phyloP scores from a whole-genome alignment of 768 basidiomycete genomes.

The Suillus variegatus region DNA sequence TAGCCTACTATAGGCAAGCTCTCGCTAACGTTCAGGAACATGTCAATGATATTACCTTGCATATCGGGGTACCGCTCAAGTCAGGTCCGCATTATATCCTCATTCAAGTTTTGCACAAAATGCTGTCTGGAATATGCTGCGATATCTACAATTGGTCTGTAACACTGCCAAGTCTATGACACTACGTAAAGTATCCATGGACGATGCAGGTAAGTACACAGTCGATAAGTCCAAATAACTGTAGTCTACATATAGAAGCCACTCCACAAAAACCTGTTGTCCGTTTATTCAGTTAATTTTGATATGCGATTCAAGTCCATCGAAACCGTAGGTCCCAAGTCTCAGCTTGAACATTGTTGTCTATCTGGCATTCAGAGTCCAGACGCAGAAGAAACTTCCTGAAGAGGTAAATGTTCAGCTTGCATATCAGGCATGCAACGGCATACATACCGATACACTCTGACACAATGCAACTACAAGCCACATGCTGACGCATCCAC shows the following conservation, averaged over 20 bases:
- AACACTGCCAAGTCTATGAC: background rate
- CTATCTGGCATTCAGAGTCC: background rate
- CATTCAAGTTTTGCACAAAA: background rate
- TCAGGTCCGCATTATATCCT: background rate
- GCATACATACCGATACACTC: background rate
- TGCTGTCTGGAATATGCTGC: background rate
- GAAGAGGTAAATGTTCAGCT: background rate
- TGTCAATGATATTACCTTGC: background rate
- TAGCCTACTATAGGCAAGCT: background rate
- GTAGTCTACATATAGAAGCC: background rate
- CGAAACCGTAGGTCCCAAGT: background rate
- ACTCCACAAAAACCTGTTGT: background rate
- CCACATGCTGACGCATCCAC: conserved; percentile 5
- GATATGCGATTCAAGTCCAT: background rate
- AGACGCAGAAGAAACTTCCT: background rate
- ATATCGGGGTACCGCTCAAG: background rate
- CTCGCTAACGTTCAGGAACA: background rate
- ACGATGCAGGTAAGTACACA: background rate
- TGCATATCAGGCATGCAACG: too few species aligned
- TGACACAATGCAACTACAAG: background rate
- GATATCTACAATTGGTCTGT: background rate
- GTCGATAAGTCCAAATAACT: background rate
- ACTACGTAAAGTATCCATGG: background rate
- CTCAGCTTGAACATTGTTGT: background rate
- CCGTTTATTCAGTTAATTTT: background rate